Percentiles rank a stretch among this genome's conserved stretches.
Evolutionary conservation across 345 rosid species (phyloP).

Genomic region (Kernera saxatilis): DNA sequence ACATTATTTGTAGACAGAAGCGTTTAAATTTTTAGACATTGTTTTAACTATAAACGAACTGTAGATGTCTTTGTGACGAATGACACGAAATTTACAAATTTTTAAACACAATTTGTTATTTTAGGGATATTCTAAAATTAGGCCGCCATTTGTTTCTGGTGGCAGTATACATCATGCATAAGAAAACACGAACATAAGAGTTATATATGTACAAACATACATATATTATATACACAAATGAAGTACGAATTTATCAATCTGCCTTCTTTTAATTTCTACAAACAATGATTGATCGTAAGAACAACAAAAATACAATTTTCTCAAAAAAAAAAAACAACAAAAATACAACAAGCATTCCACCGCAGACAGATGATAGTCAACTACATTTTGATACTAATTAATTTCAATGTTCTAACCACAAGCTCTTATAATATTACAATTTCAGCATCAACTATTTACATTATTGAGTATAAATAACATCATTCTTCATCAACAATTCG

Average conservation of each 20-base stretch:
- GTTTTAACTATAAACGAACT: not conserved
- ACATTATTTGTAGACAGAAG: not conserved
- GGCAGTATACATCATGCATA: conserved; percentile 13
- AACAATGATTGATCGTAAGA: conserved; percentile 24
- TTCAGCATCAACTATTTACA: not conserved
- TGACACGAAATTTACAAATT: not conserved
- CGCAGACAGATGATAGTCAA: conserved; percentile 22
- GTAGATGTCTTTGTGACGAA: not conserved
- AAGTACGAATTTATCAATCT: conserved; percentile 12
- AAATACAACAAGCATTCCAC: conserved; percentile 25
- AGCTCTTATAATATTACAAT: conserved; percentile 6
- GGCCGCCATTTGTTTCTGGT: conserved; percentile 13
- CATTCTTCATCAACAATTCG: conserved; percentile 27
- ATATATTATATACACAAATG: not conserved
- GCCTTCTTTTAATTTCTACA: not conserved
- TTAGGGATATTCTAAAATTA: not conserved
- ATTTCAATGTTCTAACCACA: conserved; percentile 31
- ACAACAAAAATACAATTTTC: conserved; percentile 18
- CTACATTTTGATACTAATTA: conserved; percentile 19
- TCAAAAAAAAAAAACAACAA: conserved; percentile 15
- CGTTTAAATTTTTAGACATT: not conserved
- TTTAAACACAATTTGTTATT: not conserved
- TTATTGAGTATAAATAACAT: conserved; percentile 16
- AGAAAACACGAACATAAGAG: not conserved
- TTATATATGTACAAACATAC: not conserved